These are phyloP conservation scores for Termitomyces sp. DNA, from an alignment of 768 basidiomycete genomes.

Conservation along the genomic window DNA sequence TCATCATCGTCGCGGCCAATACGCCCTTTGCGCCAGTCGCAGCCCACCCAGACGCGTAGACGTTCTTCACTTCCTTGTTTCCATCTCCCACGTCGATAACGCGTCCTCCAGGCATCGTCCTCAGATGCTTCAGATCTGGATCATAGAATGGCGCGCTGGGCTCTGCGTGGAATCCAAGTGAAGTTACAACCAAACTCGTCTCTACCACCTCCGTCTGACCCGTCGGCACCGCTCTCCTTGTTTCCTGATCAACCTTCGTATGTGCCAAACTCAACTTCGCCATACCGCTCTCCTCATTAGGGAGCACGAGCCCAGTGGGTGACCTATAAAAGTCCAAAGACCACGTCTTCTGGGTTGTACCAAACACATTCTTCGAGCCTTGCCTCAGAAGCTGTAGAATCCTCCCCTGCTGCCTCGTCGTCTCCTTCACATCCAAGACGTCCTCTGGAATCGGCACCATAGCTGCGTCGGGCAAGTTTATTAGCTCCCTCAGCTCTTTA, in stretches of 20 bases:
- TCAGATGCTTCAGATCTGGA: slow-evolving; percentile 46
- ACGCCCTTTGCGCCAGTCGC: slow-evolving; percentile 89
- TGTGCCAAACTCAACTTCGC: slow-evolving; percentile 52
- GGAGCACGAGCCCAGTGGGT: slow-evolving; percentile 43
- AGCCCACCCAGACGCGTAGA: slow-evolving; percentile 96
- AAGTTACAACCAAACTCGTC: slow-evolving; percentile 82
- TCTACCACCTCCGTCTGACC: slow-evolving; percentile 41
- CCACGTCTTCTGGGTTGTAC: slow-evolving; percentile 62
- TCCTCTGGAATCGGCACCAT: slow-evolving; percentile 56
- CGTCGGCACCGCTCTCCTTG: slow-evolving; percentile 46
- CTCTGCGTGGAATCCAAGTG: slow-evolving; percentile 80
- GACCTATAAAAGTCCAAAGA: slow-evolving; percentile 77
- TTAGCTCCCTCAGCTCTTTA: slow-evolving; percentile 90
- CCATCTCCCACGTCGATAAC: slow-evolving; percentile 28
- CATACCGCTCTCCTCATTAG: slow-evolving; percentile 6
- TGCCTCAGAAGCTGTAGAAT: slow-evolving; percentile 60
- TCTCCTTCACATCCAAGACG: slow-evolving; percentile 11
- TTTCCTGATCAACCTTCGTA: slow-evolving; percentile 47
- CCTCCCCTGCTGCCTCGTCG: slow-evolving; percentile 62
- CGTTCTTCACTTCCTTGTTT: slow-evolving; percentile 34
- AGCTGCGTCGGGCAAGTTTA: slow-evolving; percentile 53
- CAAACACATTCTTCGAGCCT: slow-evolving; percentile 48
- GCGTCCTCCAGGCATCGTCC: slow-evolving; percentile 42
- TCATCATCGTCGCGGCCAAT: slow-evolving; percentile 87
- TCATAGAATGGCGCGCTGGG: slow-evolving; percentile 57